Percentiles rank a stretch among this genome's conserved stretches.
phyloP scores from a whole-genome alignment of 2,329 filamentous ascomycete species.

The Monilinia laxa region DNA sequence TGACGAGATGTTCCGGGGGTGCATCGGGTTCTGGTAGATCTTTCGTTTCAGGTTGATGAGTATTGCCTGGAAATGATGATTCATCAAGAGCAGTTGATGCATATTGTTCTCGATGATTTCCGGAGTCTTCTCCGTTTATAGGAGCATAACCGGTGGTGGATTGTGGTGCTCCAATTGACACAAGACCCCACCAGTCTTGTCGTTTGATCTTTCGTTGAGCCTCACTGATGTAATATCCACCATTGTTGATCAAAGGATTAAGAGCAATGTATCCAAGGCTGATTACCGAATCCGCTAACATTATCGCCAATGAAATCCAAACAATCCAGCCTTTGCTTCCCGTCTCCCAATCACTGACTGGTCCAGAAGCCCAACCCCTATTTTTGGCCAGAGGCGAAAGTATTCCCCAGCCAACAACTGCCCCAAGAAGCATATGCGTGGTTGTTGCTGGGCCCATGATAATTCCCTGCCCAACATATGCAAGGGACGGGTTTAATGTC shows the following conservation, averaged over 20 bases:
- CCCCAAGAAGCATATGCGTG: conserved; percentile 90
- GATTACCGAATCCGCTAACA: conserved; percentile 90
- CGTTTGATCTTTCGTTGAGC: conserved; percentile 33
- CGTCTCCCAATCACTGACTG: conserved; percentile 82
- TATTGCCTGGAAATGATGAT: background rate
- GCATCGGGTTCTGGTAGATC: conserved; percentile 64
- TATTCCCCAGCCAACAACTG: conserved; percentile 84
- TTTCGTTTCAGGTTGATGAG: conserved; percentile 25
- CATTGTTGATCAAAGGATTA: conserved; percentile 57
- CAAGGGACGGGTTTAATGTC: conserved; percentile 95
- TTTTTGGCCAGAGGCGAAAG: conserved; percentile 85
- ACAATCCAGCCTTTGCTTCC: conserved; percentile 99
- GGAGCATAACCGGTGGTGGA: conserved; percentile 35
- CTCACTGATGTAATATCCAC: conserved; percentile 42
- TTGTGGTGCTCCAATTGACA: conserved; percentile 28
- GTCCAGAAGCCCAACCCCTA: conserved; percentile 84
- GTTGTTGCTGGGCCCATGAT: conserved; percentile 98
- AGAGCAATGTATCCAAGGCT: conserved; percentile 78
- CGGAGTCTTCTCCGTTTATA: conserved; percentile 26
- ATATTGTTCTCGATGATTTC: conserved; percentile 25
- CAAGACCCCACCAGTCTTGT: conserved; percentile 38
- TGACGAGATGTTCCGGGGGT: conserved; percentile 78
- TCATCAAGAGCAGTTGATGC: conserved; percentile 25
- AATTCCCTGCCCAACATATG: conserved; percentile 94
- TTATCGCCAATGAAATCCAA: conserved; percentile 93